Percentiles rank a stretch among this genome's conserved stretches.
phyloP scores from a whole-genome alignment of 352 stramenopile species.

The Phytophthora macrochlamydospora region DNA sequence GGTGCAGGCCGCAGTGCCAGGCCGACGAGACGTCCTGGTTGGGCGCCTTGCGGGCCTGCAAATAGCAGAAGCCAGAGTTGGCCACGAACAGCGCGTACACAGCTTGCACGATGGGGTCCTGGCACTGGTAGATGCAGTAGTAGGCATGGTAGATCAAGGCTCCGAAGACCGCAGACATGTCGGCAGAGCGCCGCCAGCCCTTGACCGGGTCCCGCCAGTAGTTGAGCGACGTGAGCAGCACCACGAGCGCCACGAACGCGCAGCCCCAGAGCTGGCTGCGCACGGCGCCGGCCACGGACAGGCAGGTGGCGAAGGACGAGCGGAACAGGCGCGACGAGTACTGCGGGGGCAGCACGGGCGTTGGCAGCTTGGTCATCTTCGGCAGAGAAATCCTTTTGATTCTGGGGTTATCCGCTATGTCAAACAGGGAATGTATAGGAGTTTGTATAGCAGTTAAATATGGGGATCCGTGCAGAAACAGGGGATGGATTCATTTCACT shows the following conservation, averaged over 20 bases:
- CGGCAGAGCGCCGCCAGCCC: constrained; percentile 74
- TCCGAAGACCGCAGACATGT: constrained; percentile 69
- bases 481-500: neutral
- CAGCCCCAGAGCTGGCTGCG: constrained; percentile 70
- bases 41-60: constrained; percentile 54
- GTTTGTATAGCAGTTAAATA: neutral
- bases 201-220: constrained; percentile 79
- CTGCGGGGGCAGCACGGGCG: constrained; percentile 62
- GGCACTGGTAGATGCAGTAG: constrained; percentile 59
- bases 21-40: constrained; percentile 75
- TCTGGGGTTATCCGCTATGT: too few relatives aligned
- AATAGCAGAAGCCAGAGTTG: constrained; percentile 80
- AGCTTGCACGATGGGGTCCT: constrained; percentile 57
- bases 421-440: neutral
- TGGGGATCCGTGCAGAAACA: neutral
- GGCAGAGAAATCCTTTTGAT: too few relatives aligned
- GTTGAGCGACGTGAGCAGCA: constrained; percentile 86
- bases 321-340: constrained; percentile 76
- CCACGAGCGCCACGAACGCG: constrained; percentile 60
- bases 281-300: constrained; percentile 60
- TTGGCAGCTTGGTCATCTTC: too few relatives aligned
- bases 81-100: constrained; percentile 67
- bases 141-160: constrained; percentile 74
- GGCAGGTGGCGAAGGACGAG: constrained; percentile 73
- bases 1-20: constrained; percentile 81